Percentiles rank a stretch among this genome's conserved stretches.
Conservation (phyloP, 352 stramenopile species). For the Pythium monospermum region DNA sequence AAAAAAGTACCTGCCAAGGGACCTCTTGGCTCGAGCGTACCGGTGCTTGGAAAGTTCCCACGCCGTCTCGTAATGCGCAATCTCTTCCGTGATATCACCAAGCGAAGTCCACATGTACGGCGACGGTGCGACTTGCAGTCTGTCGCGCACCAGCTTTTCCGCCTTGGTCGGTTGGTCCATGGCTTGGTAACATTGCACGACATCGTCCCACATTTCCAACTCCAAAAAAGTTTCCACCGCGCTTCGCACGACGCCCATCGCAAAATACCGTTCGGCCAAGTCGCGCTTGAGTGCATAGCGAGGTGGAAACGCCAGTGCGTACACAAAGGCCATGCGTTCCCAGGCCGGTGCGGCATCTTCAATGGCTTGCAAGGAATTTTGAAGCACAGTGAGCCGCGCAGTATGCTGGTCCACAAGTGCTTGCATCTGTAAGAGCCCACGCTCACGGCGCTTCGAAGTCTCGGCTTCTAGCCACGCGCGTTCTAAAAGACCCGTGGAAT, state of each 20-base stretch:
- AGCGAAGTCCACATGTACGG: conserved; percentile 94
- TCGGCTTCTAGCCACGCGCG: conserved; percentile 94
- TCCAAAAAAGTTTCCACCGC: conserved; percentile 93
- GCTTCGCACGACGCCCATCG: conserved; percentile 82
- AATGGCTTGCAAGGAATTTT: conserved; percentile 75
- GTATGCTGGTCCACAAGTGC: conserved; percentile 95
- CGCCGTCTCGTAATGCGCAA: conserved; percentile 87
- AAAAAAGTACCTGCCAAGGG: conserved; percentile 87
- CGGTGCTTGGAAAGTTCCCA: conserved; percentile 89
- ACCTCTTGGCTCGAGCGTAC: conserved; percentile 90
- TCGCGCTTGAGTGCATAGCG: conserved; percentile 92
- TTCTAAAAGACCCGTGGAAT: conserved; percentile 92
- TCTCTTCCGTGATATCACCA: conserved; percentile 90
- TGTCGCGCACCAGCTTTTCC: conserved; percentile 86
- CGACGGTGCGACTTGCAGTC: conserved; percentile 78
- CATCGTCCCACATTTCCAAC: conserved; percentile 95
- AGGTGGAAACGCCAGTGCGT: conserved; percentile 92
- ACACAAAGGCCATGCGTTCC: conserved; percentile 89
- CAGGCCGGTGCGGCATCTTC: conserved; percentile 88
- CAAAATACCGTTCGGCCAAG: conserved; percentile 91
- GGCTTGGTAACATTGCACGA: conserved; percentile 94
- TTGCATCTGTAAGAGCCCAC: conserved; percentile 95
- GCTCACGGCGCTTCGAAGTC: conserved; percentile 88
- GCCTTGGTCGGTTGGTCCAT: conserved; percentile 89
- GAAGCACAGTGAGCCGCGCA: conserved; percentile 90